phyloP scores from a whole-genome alignment of 305 asterid genomes.

The Withania somnifera region DNA sequence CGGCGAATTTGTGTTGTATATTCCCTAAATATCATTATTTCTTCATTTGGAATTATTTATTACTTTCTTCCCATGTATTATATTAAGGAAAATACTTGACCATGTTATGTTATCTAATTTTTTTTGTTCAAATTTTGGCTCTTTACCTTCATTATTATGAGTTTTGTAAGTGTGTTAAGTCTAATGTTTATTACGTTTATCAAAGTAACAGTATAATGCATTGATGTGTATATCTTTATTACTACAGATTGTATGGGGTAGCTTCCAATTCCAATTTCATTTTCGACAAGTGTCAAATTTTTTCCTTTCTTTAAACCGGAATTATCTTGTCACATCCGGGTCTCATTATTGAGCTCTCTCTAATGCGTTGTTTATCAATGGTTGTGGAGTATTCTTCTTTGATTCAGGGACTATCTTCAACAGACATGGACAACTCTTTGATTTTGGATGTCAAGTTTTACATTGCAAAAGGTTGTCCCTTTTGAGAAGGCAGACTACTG shows the following conservation, averaged over 20 bases:
- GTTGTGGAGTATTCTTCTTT: neutral
- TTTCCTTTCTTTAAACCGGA: slow-evolving; percentile 14
- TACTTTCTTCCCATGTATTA: no score
- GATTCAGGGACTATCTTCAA: slow-evolving; percentile 17
- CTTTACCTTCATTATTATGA: neutral
- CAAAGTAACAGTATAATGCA: neutral
- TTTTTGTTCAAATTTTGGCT: no score
- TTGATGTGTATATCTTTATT: neutral
- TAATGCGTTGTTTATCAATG: neutral
- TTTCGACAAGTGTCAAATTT: no score
- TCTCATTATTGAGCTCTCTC: slow-evolving; percentile 2
- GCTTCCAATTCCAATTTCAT: neutral
- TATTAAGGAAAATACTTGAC: no score
- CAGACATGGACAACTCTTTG: no score
- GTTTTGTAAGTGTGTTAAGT: neutral
- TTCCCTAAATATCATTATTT: no score
- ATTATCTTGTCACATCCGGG: slow-evolving; percentile 32
- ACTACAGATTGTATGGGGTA: slow-evolving; percentile 20
- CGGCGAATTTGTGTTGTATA: no score
- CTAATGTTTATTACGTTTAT: neutral
- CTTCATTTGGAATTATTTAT: no score
- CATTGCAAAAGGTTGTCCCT: no score
- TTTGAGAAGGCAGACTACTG: no score
- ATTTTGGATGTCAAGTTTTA: no score
- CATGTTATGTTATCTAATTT: no score